Evolutionary conservation across 352 stramenopile species (phyloP).

Genomic region (Aphanomyces invadans): DNA sequence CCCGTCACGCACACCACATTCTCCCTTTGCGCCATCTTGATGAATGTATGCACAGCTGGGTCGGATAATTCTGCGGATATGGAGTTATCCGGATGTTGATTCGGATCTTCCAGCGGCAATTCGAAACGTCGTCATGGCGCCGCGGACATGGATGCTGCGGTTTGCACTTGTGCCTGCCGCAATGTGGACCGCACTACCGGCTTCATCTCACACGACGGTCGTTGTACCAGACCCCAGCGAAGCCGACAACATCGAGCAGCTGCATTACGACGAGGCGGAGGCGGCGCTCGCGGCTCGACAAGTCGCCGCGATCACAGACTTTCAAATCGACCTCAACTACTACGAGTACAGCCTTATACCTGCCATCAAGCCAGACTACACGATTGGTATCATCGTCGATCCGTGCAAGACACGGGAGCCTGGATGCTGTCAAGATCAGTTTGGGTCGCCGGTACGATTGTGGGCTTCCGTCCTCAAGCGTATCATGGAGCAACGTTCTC

Average conservation of each 20-base stretch:
- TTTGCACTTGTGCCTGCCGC: too few relatives aligned
- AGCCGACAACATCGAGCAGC: constrained; percentile 52
- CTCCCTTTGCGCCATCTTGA: neutral
- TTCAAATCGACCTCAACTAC: constrained; percentile 52
- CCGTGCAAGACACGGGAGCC: constrained; percentile 47
- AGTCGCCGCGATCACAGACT: constrained; percentile 33
- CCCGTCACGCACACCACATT: constrained; percentile 25
- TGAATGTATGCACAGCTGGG: too few relatives aligned
- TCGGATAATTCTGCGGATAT: too few relatives aligned
- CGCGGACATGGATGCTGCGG: too few relatives aligned
- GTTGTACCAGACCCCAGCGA: constrained; percentile 65
- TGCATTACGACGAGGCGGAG: constrained; percentile 43
- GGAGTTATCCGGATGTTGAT: too few relatives aligned
- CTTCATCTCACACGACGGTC: neutral
- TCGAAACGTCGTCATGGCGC: too few relatives aligned
- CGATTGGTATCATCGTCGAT: constrained; percentile 75
- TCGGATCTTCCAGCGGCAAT: too few relatives aligned
- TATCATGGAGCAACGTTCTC: neutral
- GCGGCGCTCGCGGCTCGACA: constrained; percentile 36
- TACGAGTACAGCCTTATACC: constrained; percentile 42
- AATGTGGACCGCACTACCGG: neutral
- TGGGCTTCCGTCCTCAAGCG: neutral
- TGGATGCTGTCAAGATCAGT: constrained; percentile 73
- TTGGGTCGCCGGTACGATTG: constrained; percentile 53
- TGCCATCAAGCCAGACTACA: constrained; percentile 48